Percentiles rank a stretch among this genome's conserved stretches.
Evolutionary conservation across 2,329 filamentous ascomycete genomes (phyloP).

Genomic region (Trichoderma citrinoviride): DNA sequence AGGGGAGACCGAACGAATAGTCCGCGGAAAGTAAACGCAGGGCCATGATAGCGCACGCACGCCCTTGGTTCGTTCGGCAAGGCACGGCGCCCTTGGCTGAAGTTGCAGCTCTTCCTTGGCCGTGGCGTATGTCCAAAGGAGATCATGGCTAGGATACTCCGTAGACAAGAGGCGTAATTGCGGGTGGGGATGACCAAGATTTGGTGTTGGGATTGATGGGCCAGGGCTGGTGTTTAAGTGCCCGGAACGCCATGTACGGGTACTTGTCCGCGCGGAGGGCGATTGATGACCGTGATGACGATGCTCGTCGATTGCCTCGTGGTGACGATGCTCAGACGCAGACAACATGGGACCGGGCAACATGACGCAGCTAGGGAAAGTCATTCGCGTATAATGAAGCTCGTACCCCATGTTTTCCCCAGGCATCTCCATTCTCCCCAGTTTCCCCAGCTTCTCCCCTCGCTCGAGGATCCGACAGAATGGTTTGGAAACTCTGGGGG

Average conservation of each 20-base stretch:
- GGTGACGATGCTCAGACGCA: not conserved
- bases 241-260: not conserved
- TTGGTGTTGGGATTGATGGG: not conserved
- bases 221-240: not conserved
- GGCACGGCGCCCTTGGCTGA: too few relatives aligned
- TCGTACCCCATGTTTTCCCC: slow-evolving; percentile 8
- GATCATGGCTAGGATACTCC: too few relatives aligned
- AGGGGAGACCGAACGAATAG: not conserved
- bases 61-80: not conserved
- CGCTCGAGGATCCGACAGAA: slow-evolving; percentile 9
- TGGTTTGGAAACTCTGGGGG: slow-evolving; percentile 1
- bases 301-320: too few relatives aligned
- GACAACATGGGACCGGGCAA: not conserved
- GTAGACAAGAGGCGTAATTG: slow-evolving; percentile 1
- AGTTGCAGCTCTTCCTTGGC: not conserved
- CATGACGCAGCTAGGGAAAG: not conserved
- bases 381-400: not conserved
- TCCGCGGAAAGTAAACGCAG: not conserved
- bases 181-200: not conserved
- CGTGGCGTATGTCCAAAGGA: not conserved
- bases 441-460: slow-evolving; percentile 4
- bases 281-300: not conserved
- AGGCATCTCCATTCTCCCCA: not conserved
- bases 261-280: not conserved
- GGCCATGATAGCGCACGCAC: not conserved